Conservation (phyloP, 306 rosid genomes). For the Cajanus cajan region DNA sequence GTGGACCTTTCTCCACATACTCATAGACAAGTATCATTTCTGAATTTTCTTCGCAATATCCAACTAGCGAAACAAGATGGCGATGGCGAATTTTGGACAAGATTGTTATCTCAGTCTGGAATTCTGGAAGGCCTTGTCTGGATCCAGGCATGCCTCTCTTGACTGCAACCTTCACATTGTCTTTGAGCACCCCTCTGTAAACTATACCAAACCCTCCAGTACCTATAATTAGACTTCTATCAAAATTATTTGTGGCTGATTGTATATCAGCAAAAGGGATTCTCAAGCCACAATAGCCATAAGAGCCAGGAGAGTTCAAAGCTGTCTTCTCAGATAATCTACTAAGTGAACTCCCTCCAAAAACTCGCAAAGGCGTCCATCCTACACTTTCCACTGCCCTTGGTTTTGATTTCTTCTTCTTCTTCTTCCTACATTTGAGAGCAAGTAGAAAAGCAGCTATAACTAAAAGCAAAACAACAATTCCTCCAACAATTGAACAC, state of each 20-base stretch:
- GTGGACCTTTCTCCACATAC: constrained; percentile 82
- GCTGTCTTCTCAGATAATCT: constrained; percentile 65
- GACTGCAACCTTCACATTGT: constrained; percentile 76
- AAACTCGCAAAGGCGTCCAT: constrained; percentile 73
- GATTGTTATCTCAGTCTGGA: constrained; percentile 76
- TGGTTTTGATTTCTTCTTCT: constrained; percentile 52
- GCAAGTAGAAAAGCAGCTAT: constrained; percentile 44
- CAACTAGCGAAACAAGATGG: constrained; percentile 87
- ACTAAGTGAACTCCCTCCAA: constrained; percentile 76
- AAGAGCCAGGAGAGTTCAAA: constrained; percentile 58
- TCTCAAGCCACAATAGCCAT: constrained; percentile 63
- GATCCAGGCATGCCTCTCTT: constrained; percentile 91
- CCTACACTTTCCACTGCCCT: constrained; percentile 55
- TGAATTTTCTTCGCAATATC: constrained; percentile 83
- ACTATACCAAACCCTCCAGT: constrained; percentile 93
- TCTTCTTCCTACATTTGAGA: constrained; percentile 51
- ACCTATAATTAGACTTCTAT: constrained; percentile 63
- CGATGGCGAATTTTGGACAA: constrained; percentile 79
- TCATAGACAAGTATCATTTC: constrained; percentile 92
- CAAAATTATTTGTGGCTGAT: constrained; percentile 71
- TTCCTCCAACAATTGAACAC: constrained; percentile 66
- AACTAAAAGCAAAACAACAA: constrained; percentile 47
- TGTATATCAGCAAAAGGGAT: constrained; percentile 71
- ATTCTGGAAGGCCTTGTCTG: constrained; percentile 92
- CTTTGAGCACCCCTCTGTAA: constrained; percentile 64